A percentile compares a stretch with the other conserved stretches of the same genome.
phyloP scores from a whole-genome alignment of 2,329 filamentous ascomycete species.

The Acrocalymma vagum region DNA sequence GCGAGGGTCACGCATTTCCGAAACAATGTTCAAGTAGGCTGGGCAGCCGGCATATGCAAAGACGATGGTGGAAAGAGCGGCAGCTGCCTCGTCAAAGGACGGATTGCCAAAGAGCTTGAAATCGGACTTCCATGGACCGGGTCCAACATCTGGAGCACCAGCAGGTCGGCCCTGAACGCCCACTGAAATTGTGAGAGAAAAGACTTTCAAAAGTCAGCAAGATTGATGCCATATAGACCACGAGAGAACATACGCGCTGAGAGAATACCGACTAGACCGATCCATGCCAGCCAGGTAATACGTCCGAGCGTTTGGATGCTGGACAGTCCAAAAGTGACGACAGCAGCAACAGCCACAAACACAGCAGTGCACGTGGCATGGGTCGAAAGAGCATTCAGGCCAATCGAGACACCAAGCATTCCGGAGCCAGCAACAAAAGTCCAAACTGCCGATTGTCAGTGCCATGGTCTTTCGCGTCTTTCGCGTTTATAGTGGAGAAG shows the following conservation, averaged over 20 bases:
- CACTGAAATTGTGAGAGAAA: constrained; percentile 13
- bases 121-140: constrained; percentile 8
- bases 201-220: constrained; percentile 1
- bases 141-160: constrained; percentile 4
- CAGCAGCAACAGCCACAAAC: constrained; percentile 67
- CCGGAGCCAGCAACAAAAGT: constrained; percentile 69
- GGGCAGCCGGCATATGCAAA: constrained; percentile 59
- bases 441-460: constrained; percentile 3
- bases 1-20: constrained; percentile 66
- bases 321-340: constrained; percentile 55
- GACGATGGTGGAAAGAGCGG: constrained; percentile 12
- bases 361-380: constrained; percentile 70
- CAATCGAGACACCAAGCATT: constrained; percentile 58
- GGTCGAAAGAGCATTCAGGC: constrained; percentile 59
- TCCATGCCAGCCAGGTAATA: constrained; percentile 11
- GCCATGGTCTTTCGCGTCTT: too few relatives aligned
- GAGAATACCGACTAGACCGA: constrained; percentile 8
- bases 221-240: background rate
- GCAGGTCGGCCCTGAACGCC: constrained; percentile 27
- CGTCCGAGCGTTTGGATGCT: constrained; percentile 51
- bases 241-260: constrained; percentile 34
- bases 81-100: constrained; percentile 7
- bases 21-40: constrained; percentile 71
- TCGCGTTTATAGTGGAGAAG: constrained; percentile 17
- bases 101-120: constrained; percentile 6